These are phyloP conservation scores for Colletotrichum truncatum DNA, from an alignment of 2,329 filamentous ascomycete genomes.

Conservation along the genomic window DNA sequence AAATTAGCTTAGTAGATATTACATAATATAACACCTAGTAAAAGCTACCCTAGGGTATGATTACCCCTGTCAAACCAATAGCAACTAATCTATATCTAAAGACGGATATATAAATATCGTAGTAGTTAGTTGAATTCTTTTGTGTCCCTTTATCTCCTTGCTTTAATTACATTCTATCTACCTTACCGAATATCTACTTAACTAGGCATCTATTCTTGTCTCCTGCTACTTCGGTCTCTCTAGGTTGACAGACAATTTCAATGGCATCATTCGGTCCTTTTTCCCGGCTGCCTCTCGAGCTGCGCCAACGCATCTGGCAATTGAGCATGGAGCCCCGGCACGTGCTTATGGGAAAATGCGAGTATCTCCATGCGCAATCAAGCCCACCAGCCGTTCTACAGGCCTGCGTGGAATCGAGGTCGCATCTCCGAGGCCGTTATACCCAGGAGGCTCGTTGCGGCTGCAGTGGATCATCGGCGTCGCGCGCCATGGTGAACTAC, in stretches of 20 bases:
- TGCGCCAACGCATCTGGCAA: slow-evolving; percentile 4
- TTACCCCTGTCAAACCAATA: not conserved
- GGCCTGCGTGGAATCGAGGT: slow-evolving; percentile 2
- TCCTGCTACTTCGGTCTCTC: not conserved
- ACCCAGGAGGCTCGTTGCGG: slow-evolving; percentile 2
- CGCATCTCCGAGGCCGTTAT: slow-evolving; percentile 2
- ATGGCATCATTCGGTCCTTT: slow-evolving; percentile 4
- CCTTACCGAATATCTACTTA: not conserved
- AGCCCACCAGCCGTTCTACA: slow-evolving; percentile 3
- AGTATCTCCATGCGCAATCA: not conserved
- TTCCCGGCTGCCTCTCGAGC: slow-evolving; percentile 9
- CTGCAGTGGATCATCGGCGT: slow-evolving; percentile 3
- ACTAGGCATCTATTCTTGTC: not conserved
- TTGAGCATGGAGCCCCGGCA: not conserved
- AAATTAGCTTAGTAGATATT: not conserved
- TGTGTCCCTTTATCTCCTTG: not conserved
- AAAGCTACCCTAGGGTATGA: not conserved
- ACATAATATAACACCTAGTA: not conserved
- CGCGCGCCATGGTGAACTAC: slow-evolving; percentile 11
- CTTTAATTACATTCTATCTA: not conserved
- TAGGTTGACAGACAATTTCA: not conserved
- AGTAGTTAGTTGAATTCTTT: not conserved
- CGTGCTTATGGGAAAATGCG: not conserved
- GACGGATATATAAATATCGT: not conserved
- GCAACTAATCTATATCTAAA: not conserved